Conservation (phyloP, 495 filamentous ascomycete genomes). For the Cryomyces minteri region DNA sequence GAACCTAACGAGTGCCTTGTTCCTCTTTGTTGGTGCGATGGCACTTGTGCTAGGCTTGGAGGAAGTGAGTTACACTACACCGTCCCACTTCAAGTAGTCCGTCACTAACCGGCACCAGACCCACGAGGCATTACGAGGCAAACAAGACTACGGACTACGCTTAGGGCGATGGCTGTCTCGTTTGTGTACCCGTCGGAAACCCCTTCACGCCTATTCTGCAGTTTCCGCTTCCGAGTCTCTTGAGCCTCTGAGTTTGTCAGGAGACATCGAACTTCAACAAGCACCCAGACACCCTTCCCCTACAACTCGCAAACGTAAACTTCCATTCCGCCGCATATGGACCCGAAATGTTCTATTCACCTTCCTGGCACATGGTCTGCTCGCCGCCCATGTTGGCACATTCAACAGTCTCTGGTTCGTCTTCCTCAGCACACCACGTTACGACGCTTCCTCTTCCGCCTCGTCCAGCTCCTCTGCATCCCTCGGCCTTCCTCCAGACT, state of each 20-base stretch:
- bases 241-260: not conserved
- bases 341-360: slow-evolving; percentile 43
- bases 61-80: slow-evolving; percentile 31
- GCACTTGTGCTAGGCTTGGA: slow-evolving; percentile 47
- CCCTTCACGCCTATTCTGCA: slow-evolving; percentile 5
- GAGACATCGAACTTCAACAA: not conserved
- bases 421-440: slow-evolving; percentile 47
- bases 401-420: slow-evolving; percentile 61
- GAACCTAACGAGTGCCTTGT: slow-evolving; percentile 52
- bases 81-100: not conserved
- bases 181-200: slow-evolving; percentile 6
- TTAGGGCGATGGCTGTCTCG: slow-evolving; percentile 25
- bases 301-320: slow-evolving; percentile 14
- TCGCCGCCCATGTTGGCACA: slow-evolving; percentile 56
- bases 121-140: slow-evolving; percentile 27
- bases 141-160: slow-evolving; percentile 30
- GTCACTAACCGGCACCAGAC: slow-evolving; percentile 21
- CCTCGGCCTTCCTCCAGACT: slow-evolving; percentile 30
- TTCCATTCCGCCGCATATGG: slow-evolving; percentile 49
- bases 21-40: slow-evolving; percentile 35
- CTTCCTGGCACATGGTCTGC: slow-evolving; percentile 41
- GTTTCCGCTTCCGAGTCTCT: slow-evolving; percentile 3
- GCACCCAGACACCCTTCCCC: not conserved
- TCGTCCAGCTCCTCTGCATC: slow-evolving; percentile 1
- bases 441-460: slow-evolving; percentile 24